phyloP scores from a whole-genome alignment of 2,329 filamentous ascomycete species.

The Ophiostoma novo-ulmi region DNA sequence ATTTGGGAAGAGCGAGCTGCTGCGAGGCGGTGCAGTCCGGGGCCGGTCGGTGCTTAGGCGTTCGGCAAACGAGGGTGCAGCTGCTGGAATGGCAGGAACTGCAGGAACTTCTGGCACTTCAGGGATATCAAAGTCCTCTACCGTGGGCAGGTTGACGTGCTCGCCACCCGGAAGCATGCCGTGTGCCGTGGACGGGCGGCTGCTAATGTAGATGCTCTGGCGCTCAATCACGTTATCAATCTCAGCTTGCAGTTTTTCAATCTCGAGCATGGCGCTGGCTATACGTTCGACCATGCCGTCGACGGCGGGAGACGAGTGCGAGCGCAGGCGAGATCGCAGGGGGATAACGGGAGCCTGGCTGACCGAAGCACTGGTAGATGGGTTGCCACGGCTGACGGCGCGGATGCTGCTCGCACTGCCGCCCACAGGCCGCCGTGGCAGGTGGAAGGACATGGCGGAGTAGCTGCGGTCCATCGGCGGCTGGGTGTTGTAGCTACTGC shows the following conservation, averaged over 20 bases:
- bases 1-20: slow-evolving; percentile 11
- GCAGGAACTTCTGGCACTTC: slow-evolving; percentile 38
- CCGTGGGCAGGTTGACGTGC: slow-evolving; percentile 1
- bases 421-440: slow-evolving; percentile 44
- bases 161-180: slow-evolving; percentile 35
- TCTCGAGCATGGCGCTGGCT: slow-evolving; percentile 53
- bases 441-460: slow-evolving; percentile 53
- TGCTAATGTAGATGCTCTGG: slow-evolving; percentile 52
- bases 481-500: slow-evolving; percentile 34
- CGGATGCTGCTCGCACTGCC: slow-evolving; percentile 18
- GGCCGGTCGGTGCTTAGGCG: slow-evolving; percentile 46
- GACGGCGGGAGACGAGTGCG: slow-evolving; percentile 44
- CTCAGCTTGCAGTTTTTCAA: slow-evolving; percentile 53
- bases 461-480: slow-evolving; percentile 39
- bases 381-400: background rate
- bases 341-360: slow-evolving; percentile 35
- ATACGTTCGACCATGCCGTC: slow-evolving; percentile 52
- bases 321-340: slow-evolving; percentile 42
- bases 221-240: slow-evolving; percentile 58
- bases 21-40: slow-evolving; percentile 33
- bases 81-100: slow-evolving; percentile 53
- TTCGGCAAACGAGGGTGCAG: slow-evolving; percentile 54
- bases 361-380: background rate
- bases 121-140: slow-evolving; percentile 33
- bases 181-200: slow-evolving; percentile 49